Percentiles rank a stretch among this genome's conserved stretches.
Conservation (phyloP, 2,329 filamentous ascomycete genomes). For the Ceratocystis cubensis region DNA sequence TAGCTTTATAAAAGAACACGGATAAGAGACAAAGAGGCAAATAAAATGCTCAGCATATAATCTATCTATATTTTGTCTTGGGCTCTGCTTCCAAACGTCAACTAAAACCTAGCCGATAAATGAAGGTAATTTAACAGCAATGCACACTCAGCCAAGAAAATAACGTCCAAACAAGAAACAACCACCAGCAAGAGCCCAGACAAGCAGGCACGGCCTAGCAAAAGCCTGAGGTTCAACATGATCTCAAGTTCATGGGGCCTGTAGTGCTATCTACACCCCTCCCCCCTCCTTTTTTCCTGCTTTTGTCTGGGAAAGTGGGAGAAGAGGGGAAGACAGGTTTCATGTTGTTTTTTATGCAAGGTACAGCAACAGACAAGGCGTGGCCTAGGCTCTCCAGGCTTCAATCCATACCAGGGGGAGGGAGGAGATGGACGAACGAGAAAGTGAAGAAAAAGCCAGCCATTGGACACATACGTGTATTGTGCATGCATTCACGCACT, state of each 20-base stretch:
- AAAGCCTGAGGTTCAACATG: not conserved
- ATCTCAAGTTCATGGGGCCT: not conserved
- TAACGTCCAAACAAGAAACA: conserved; percentile 5
- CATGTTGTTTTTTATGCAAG: conserved; percentile 10
- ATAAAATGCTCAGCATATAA: not conserved
- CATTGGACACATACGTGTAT: too few species aligned
- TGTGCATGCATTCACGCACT: too few species aligned
- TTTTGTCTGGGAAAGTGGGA: conserved; percentile 22
- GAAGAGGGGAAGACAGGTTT: conserved; percentile 22
- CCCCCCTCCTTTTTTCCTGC: not conserved
- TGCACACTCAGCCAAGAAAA: not conserved
- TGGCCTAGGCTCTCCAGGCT: not conserved
- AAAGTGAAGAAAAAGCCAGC: too few species aligned
- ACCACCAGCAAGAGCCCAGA: not conserved
- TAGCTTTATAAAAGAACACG: not conserved
- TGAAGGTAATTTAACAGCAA: conserved; percentile 18
- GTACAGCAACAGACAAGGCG: not conserved
- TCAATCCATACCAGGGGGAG: not conserved
- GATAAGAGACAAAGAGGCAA: not conserved
- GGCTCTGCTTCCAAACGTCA: not conserved
- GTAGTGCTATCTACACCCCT: not conserved
- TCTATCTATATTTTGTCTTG: not conserved
- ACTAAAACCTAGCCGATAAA: conserved; percentile 11
- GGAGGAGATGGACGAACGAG: not conserved
- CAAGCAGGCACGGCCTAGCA: not conserved